phyloP scores from a whole-genome alignment of 805 yeast species.

The Candida rishiriensis region DNA sequence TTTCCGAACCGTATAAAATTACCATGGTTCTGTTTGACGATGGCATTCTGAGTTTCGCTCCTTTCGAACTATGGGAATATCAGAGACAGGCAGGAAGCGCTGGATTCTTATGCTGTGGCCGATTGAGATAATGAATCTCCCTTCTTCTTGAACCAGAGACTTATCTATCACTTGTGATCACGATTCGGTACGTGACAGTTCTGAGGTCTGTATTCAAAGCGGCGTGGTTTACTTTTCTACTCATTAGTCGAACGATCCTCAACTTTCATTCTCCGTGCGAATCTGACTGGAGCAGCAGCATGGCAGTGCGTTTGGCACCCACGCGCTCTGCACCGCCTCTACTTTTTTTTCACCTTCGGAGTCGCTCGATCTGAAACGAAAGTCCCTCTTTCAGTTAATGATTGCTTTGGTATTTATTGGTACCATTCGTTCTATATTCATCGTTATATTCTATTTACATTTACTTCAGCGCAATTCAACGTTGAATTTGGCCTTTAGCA shows the following conservation, averaged over 20 bases:
- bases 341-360: not conserved
- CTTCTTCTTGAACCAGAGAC: not conserved
- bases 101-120: no score
- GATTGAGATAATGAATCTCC: not conserved
- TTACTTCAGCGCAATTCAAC: conserved; percentile 47
- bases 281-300: no score
- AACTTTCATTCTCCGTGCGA: no score
- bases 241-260: no score
- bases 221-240: no score
- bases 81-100: no score
- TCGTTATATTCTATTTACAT: not conserved
- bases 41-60: conserved; percentile 13
- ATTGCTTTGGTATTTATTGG: not conserved
- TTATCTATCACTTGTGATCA: no score
- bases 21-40: conserved; percentile 33
- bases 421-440: not conserved
- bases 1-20: conserved; percentile 84
- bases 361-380: not conserved
- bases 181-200: no score
- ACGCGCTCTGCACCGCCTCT: not conserved
- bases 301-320: not conserved
- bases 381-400: no score
- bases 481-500: conserved; percentile 46
- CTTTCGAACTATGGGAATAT: no score
- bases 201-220: no score